Conservation (phyloP, 1,284 basidiomycete genomes). For the Rhizoctonia solani region DNA sequence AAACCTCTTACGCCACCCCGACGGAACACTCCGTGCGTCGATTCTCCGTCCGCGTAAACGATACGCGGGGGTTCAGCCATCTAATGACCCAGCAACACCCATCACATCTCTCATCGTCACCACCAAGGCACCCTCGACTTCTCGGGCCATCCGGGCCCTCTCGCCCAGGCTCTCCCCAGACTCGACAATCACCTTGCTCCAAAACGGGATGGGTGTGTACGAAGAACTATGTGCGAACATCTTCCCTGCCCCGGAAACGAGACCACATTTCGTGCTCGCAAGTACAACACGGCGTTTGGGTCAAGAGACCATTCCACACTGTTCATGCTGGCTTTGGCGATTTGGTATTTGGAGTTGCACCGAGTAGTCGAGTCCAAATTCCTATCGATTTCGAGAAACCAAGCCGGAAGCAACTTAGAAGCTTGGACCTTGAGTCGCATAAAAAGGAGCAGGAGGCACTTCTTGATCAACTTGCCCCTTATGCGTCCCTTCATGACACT, state of each 20-base stretch:
- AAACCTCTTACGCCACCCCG: constrained; percentile 25
- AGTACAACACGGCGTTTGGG: constrained; percentile 79
- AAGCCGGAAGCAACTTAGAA: background rate
- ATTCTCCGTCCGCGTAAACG: constrained; percentile 31
- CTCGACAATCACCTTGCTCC: constrained; percentile 86
- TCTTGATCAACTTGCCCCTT: constrained; percentile 39
- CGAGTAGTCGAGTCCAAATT: constrained; percentile 43
- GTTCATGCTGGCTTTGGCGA: constrained; percentile 78
- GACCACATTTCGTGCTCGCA: constrained; percentile 87
- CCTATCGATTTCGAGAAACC: constrained; percentile 2
- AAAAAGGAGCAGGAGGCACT: constrained; percentile 7
- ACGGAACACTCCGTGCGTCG: constrained; percentile 26
- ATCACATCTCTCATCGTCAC: constrained; percentile 82
- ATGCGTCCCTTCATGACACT: constrained; percentile 64
- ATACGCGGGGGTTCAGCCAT: constrained; percentile 20
- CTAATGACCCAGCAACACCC: constrained; percentile 40
- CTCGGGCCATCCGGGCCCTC: constrained; percentile 63
- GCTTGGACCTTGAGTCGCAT: background rate
- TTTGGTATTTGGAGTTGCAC: constrained; percentile 78
- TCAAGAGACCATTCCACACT: constrained; percentile 56
- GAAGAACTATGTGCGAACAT: constrained; percentile 71
- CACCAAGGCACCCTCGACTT: constrained; percentile 74
- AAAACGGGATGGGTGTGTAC: constrained; percentile 91
- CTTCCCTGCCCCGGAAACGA: constrained; percentile 71
- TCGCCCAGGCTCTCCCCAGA: constrained; percentile 64